Evolutionary conservation across 208 protist species (phyloP).

Genomic region (Herpetomonas muscarum): DNA sequence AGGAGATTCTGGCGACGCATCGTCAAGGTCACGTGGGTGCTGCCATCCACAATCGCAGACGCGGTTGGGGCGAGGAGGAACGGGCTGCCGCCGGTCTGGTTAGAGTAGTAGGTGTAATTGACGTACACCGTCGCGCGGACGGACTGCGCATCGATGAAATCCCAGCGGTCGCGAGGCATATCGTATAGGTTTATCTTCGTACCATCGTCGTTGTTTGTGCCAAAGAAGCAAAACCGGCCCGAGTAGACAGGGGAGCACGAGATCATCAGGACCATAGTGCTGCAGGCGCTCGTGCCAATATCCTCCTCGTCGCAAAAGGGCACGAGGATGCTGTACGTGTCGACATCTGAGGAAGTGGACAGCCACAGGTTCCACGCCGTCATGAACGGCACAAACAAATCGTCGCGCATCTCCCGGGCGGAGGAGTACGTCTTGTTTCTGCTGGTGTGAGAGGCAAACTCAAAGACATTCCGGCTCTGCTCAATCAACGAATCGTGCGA

Average conservation of each 20-base stretch:
- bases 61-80: slow-evolving; percentile 15
- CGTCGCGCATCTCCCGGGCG: slow-evolving; percentile 16
- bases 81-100: slow-evolving; percentile 4
- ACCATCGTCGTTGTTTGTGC: slow-evolving; percentile 14
- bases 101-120: slow-evolving; percentile 1
- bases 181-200: slow-evolving; percentile 1
- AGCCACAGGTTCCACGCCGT: slow-evolving; percentile 26
- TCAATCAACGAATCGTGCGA: slow-evolving; percentile 18
- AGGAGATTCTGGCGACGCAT: slow-evolving; percentile 16
- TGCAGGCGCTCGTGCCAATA: slow-evolving; percentile 15
- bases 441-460: slow-evolving; percentile 15
- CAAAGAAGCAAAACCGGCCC: slow-evolving; percentile 15
- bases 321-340: slow-evolving; percentile 27
- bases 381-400: slow-evolving; percentile 26
- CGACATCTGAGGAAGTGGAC: slow-evolving; percentile 1
- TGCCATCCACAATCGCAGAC: not conserved
- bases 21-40: slow-evolving; percentile 10
- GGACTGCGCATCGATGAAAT: not conserved
- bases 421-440: not conserved
- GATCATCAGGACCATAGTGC: slow-evolving; percentile 20
- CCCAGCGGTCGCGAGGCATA: slow-evolving; percentile 3
- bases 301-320: slow-evolving; percentile 22
- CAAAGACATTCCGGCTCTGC: slow-evolving; percentile 11
- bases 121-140: not conserved
- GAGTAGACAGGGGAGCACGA: slow-evolving; percentile 8